These are phyloP conservation scores for Ustilago hordei DNA, from an alignment of 1,284 basidiomycete species.

Conservation along the genomic window DNA sequence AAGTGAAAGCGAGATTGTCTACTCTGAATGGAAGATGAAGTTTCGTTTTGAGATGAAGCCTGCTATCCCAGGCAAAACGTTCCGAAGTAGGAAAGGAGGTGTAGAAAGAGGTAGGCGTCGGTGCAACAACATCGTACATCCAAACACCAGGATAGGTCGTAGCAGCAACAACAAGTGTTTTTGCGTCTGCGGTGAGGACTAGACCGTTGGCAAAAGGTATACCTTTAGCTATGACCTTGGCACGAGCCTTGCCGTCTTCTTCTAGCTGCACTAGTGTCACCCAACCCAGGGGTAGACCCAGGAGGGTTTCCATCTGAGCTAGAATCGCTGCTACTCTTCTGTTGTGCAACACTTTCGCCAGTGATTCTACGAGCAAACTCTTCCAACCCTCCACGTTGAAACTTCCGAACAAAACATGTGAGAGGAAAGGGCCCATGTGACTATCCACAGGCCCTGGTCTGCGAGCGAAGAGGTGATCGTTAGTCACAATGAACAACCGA, in stretches of 20 bases:
- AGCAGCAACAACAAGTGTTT: slow-evolving; percentile 75
- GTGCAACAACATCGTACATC: slow-evolving; percentile 71
- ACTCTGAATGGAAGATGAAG: slow-evolving; percentile 74
- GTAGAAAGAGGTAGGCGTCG: slow-evolving; percentile 55
- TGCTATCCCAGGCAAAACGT: not conserved
- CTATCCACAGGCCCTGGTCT: slow-evolving; percentile 67
- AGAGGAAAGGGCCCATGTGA: slow-evolving; percentile 16
- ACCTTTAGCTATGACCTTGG: slow-evolving; percentile 71
- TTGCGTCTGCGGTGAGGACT: slow-evolving; percentile 73
- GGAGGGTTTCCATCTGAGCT: slow-evolving; percentile 73
- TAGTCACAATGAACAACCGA: slow-evolving; percentile 77
- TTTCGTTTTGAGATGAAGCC: slow-evolving; percentile 69
- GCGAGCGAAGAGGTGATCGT: slow-evolving; percentile 78
- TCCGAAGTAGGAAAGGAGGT: not conserved
- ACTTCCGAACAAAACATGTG: slow-evolving; percentile 1
- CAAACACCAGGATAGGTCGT: slow-evolving; percentile 73
- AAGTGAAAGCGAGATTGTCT: slow-evolving; percentile 76
- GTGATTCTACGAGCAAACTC: not conserved
- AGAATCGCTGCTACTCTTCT: slow-evolving; percentile 60
- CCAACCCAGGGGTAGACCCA: slow-evolving; percentile 75
- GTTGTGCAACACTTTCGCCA: not conserved
- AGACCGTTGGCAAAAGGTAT: slow-evolving; percentile 79
- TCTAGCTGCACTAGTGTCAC: slow-evolving; percentile 60
- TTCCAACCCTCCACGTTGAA: not conserved
- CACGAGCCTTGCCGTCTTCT: slow-evolving; percentile 7